Conservation (phyloP, 1,284 basidiomycete genomes). For the Trichosporon inkin region DNA sequence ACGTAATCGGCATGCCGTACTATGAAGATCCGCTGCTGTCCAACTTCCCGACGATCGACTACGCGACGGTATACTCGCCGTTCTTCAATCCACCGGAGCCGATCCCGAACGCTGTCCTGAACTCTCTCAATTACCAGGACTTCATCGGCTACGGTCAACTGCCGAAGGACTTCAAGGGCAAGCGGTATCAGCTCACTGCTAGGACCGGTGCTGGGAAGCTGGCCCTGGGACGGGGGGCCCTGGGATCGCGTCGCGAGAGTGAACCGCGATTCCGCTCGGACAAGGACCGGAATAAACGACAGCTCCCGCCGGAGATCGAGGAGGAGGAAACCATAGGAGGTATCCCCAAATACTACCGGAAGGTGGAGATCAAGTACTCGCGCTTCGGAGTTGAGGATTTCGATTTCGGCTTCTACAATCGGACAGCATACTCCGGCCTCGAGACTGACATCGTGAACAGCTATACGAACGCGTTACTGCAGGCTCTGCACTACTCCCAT, state of each 20-base stretch:
- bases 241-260: constrained; percentile 43
- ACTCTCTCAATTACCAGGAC: constrained; percentile 77
- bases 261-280: constrained; percentile 78
- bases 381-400: constrained; percentile 99
- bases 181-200: constrained; percentile 65
- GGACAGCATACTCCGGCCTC: constrained; percentile 81
- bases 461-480: constrained; percentile 90
- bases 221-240: constrained; percentile 23
- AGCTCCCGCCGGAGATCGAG: constrained; percentile 20
- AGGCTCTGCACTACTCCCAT: constrained; percentile 77
- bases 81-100: constrained; percentile 58
- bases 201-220: constrained; percentile 42
- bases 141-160: constrained; percentile 80
- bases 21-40: constrained; percentile 77
- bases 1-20: constrained; percentile 82
- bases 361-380: constrained; percentile 96
- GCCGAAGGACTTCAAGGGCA: constrained; percentile 75
- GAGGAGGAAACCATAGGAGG: constrained; percentile 47
- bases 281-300: constrained; percentile 56
- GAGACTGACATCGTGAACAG: constrained; percentile 97
- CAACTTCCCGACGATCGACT: constrained; percentile 58
- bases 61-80: constrained; percentile 50
- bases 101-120: constrained; percentile 72
- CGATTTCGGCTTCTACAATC: constrained; percentile 95
- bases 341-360: constrained; percentile 79